A percentile compares a stretch with the other conserved stretches of the same genome.
Conservation (phyloP, 768 basidiomycete genomes). For the Kwoniella mangroviensis region DNA sequence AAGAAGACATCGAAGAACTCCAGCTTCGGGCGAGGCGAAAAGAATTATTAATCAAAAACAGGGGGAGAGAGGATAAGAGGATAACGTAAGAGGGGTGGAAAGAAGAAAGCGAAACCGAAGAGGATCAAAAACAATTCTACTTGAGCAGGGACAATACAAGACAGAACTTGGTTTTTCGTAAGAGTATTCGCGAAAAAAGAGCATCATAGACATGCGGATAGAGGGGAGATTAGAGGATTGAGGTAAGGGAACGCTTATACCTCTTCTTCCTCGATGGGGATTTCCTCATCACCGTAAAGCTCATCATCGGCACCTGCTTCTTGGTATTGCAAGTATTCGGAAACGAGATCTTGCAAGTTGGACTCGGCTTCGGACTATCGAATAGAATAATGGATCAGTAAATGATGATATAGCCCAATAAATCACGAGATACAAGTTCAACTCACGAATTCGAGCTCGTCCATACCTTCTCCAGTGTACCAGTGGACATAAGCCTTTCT, state of each 20-base stretch:
- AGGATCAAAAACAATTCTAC: conserved; percentile 5
- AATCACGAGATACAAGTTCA: no score
- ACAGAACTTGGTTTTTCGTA: not conserved
- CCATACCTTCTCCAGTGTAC: conserved; percentile 99
- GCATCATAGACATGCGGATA: conserved; percentile 11
- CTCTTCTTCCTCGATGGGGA: conserved; percentile 42
- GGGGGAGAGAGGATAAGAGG: not conserved
- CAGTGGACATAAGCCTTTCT: conserved; percentile 83
- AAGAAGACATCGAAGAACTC: conserved; percentile 48
- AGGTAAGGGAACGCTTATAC: conserved; percentile 7
- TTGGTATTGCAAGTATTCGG: conserved; percentile 78
- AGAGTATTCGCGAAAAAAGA: conserved; percentile 8
- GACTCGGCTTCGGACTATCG: conserved; percentile 94
- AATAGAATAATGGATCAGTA: not conserved
- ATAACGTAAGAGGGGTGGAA: not conserved
- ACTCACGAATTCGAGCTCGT: conserved; percentile 60
- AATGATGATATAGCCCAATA: no score
- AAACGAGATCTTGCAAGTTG: conserved; percentile 98
- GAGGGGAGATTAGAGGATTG: not conserved
- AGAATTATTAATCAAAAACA: conserved; percentile 4
- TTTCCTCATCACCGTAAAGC: conserved; percentile 53
- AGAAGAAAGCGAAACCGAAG: conserved; percentile 11
- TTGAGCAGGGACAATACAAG: not conserved
- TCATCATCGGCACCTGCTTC: conserved; percentile 55
- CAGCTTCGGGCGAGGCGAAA: conserved; percentile 48